A percentile compares a stretch with the other conserved stretches of the same genome.
Evolutionary conservation across 805 yeast species (phyloP).

Genomic region (Wickerhamomyces subpelliculosus): DNA sequence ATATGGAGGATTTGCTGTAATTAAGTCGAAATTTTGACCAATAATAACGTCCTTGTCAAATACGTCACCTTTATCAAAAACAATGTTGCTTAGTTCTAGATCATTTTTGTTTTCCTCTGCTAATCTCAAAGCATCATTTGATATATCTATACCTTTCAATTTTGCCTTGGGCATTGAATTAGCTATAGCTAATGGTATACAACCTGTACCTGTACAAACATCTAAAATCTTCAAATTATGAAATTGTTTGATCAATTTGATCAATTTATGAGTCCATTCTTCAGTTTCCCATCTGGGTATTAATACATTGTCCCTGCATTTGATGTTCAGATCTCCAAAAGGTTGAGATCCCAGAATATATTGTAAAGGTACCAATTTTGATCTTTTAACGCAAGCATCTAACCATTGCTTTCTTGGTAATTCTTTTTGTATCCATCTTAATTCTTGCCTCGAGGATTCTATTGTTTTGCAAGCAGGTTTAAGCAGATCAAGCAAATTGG

Average conservation of each 20-base stretch:
- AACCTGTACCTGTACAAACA: slow-evolving; percentile 86
- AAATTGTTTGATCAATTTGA: slow-evolving; percentile 10
- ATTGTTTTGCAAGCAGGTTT: slow-evolving; percentile 17
- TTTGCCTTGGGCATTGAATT: slow-evolving; percentile 17
- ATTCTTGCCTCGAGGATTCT: slow-evolving; percentile 43
- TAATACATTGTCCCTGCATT: slow-evolving; percentile 58
- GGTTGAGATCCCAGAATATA: slow-evolving; percentile 85
- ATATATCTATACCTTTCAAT: slow-evolving; percentile 50
- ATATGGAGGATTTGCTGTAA: slow-evolving; percentile 92
- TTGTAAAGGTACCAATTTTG: slow-evolving; percentile 63
- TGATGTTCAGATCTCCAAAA: slow-evolving; percentile 61
- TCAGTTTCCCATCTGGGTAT: slow-evolving; percentile 97
- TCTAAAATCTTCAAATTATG: slow-evolving; percentile 39
- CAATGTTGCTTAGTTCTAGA: slow-evolving; percentile 6
- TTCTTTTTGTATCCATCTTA: slow-evolving; percentile 58
- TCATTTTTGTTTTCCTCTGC: slow-evolving; percentile 37
- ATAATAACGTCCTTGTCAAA: neutral
- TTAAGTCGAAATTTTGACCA: slow-evolving; percentile 33
- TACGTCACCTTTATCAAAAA: slow-evolving; percentile 5
- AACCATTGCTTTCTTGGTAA: slow-evolving; percentile 41
- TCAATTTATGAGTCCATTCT: slow-evolving; percentile 63
- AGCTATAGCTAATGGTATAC: slow-evolving; percentile 57
- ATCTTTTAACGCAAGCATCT: slow-evolving; percentile 47
- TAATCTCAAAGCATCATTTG: slow-evolving; percentile 43
- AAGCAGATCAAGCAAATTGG: slow-evolving; percentile 8